Conservation (phyloP, 129 eudicot species). For the Calendula officinalis region DNA sequence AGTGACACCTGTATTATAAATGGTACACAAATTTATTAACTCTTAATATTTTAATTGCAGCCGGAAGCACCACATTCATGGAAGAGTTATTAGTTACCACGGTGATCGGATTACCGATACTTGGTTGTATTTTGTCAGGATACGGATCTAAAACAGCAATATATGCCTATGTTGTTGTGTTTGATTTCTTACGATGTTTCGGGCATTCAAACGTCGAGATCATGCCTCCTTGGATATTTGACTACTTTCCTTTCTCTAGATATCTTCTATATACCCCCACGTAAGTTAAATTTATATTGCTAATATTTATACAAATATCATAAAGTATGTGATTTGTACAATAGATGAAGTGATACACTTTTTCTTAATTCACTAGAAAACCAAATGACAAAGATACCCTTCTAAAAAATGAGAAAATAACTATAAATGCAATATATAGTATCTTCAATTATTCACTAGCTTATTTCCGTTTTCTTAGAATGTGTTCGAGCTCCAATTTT, state of each 20-base stretch:
- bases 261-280: constrained; percentile 73
- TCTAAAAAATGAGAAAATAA: too few relatives aligned
- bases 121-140: constrained; percentile 55
- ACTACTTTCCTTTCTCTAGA: constrained; percentile 48
- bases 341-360: too few relatives aligned
- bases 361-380: not conserved
- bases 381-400: too few relatives aligned
- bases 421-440: not conserved
- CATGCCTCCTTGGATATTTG: constrained; percentile 62
- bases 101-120: constrained; percentile 62
- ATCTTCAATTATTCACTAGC: not conserved
- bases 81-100: constrained; percentile 51
- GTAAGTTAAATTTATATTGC: constrained; percentile 40
- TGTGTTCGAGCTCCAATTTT: not conserved
- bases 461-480: not conserved
- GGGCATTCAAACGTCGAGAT: constrained; percentile 77
- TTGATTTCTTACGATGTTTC: constrained; percentile 72
- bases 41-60: constrained; percentile 36
- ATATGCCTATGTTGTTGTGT: constrained; percentile 56
- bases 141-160: constrained; percentile 59
- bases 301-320: not conserved
- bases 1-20: not conserved
- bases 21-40: not conserved
- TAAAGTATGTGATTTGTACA: too few relatives aligned
- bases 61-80: constrained; percentile 63